Evolutionary conservation across 495 filamentous ascomycete species (phyloP).

Genomic region (Penicillium antarcticum): DNA sequence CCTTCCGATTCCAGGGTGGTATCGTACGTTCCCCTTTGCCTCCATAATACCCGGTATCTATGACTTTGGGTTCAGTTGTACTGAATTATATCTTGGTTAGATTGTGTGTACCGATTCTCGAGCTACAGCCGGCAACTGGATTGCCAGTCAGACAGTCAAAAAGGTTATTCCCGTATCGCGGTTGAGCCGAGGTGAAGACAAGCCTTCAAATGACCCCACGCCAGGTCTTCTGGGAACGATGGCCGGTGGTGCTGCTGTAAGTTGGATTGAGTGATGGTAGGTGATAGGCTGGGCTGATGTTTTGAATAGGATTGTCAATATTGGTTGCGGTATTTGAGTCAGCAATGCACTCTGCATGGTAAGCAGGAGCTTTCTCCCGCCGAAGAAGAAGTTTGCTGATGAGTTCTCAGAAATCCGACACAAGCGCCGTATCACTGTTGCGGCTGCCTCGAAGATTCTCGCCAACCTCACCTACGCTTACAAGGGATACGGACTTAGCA

Average conservation of each 20-base stretch:
- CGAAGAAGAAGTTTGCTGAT: background rate
- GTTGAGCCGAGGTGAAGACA: constrained; percentile 46
- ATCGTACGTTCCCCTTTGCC: constrained; percentile 51
- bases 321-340: constrained; percentile 97
- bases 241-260: constrained; percentile 92
- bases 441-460: constrained; percentile 96
- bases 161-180: constrained; percentile 77
- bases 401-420: constrained; percentile 73
- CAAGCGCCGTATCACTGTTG: constrained; percentile 96
- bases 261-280: constrained; percentile 20
- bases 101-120: constrained; percentile 97
- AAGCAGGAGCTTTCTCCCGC: constrained; percentile 8
- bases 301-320: constrained; percentile 86
- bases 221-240: constrained; percentile 86
- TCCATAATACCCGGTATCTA: background rate
- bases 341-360: constrained; percentile 96
- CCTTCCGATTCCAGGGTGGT: constrained; percentile 94
- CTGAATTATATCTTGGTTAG: constrained; percentile 15
- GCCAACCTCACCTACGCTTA: constrained; percentile 97
- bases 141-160: constrained; percentile 98
- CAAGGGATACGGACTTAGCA: constrained; percentile 95
- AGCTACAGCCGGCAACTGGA: constrained; percentile 96
- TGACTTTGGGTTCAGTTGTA: background rate
- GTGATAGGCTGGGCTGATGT: constrained; percentile 10
- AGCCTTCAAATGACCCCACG: constrained; percentile 71